Evolutionary conservation across 202 grass and related monocot genomes (phyloP).

Genomic region (Saccharum hybrid): DNA sequence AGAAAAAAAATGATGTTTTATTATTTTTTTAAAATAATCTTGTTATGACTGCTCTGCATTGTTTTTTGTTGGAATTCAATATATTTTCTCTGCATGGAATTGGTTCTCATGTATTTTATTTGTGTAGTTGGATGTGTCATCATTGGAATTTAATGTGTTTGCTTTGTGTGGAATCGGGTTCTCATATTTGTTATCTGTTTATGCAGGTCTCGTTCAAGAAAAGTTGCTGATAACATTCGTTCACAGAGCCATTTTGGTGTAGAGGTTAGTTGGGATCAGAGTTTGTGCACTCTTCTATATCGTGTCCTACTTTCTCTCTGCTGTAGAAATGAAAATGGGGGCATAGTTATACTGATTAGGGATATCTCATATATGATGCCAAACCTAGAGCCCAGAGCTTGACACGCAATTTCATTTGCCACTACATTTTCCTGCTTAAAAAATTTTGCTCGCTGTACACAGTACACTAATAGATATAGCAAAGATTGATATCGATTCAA

Average conservation of each 20-base stretch:
- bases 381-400: neutral
- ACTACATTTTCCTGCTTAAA: neutral
- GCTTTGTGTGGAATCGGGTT: neutral
- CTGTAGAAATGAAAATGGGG: neutral
- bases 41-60: neutral
- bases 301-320: neutral
- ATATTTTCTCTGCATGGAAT: neutral
- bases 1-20: neutral
- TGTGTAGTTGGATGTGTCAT: conserved; percentile 41
- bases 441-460: no score
- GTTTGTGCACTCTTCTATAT: neutral
- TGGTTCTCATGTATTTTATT: conserved; percentile 29
- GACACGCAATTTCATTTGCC: neutral
- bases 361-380: neutral
- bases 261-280: conserved; percentile 58
- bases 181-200: conserved; percentile 25
- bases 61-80: neutral
- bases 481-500: no score
- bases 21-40: neutral
- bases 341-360: neutral
- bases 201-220: conserved; percentile 65
- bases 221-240: conserved; percentile 64
- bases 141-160: neutral
- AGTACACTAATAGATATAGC: no score
- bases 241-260: conserved; percentile 63